A percentile compares a stretch with the other conserved stretches of the same genome.
phyloP scores from a whole-genome alignment of 2,329 filamentous ascomycete genomes.

The Penicillium sp. region DNA sequence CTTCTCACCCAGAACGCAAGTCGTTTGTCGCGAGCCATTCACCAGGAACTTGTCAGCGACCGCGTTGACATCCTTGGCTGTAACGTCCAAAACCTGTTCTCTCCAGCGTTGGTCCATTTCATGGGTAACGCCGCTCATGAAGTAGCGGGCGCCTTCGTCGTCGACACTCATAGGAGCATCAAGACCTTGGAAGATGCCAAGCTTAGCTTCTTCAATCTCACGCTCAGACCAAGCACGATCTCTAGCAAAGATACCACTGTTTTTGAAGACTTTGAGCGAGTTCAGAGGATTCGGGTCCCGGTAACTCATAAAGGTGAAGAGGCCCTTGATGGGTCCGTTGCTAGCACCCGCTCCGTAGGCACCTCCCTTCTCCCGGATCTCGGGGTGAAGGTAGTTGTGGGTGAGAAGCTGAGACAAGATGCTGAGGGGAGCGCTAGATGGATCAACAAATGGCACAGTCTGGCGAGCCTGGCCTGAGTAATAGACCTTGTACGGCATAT shows the following conservation, averaged over 20 bases:
- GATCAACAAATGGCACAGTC: slow-evolving; percentile 77
- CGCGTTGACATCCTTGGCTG: slow-evolving; percentile 71
- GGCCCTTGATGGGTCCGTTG: slow-evolving; percentile 71
- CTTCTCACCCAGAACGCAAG: slow-evolving; percentile 76
- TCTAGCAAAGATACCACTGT: slow-evolving; percentile 77
- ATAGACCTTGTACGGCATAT: slow-evolving; percentile 94
- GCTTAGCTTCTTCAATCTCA: slow-evolving; percentile 93
- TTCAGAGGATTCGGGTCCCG: slow-evolving; percentile 93
- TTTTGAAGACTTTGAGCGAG: slow-evolving; percentile 78
- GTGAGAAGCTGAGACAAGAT: slow-evolving; percentile 89
- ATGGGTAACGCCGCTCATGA: slow-evolving; percentile 79
- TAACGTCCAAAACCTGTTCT: slow-evolving; percentile 83
- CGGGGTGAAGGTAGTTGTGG: slow-evolving; percentile 93
- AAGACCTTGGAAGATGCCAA: slow-evolving; percentile 86
- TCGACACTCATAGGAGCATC: slow-evolving; percentile 87
- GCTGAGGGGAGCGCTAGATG: slow-evolving; percentile 74
- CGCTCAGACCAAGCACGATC: slow-evolving; percentile 77
- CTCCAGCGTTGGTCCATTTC: slow-evolving; percentile 85
- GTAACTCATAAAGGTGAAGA: slow-evolving; percentile 96
- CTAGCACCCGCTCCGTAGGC: slow-evolving; percentile 93
- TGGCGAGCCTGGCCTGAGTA: slow-evolving; percentile 81
- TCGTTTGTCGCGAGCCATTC: slow-evolving; percentile 60
- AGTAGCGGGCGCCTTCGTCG: slow-evolving; percentile 80
- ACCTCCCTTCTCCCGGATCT: slow-evolving; percentile 95
- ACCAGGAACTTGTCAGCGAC: slow-evolving; percentile 82